Evolutionary conservation across 2,329 filamentous ascomycete species (phyloP).

Genomic region (Penicillium sp.): DNA sequence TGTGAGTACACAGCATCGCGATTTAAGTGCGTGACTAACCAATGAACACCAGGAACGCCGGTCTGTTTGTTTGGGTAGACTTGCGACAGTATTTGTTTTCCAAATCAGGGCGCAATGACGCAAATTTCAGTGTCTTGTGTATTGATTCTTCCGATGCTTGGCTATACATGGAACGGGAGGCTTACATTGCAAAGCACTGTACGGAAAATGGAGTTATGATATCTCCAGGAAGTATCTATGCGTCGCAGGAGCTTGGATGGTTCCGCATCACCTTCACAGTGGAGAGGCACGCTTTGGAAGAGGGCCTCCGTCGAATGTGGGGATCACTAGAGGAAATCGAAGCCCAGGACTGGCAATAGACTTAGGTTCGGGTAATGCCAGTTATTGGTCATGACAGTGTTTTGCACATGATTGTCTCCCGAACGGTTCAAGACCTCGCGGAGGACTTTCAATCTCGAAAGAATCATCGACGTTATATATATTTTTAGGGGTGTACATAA

Average conservation of each 20-base stretch:
- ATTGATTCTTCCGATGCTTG: not conserved
- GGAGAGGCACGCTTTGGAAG: slow-evolving; percentile 2
- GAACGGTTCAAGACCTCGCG: no score
- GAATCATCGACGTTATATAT: no score
- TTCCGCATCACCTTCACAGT: slow-evolving; percentile 15
- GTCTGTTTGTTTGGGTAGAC: slow-evolving; percentile 13
- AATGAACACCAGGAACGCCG: slow-evolving; percentile 9
- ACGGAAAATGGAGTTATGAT: slow-evolving; percentile 12
- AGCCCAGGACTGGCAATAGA: no score
- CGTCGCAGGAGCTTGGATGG: slow-evolving; percentile 10
- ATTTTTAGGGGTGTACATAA: no score
- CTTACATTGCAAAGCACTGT: slow-evolving; percentile 8
- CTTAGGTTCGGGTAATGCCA: no score
- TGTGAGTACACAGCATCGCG: not conserved
- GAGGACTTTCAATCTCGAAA: no score
- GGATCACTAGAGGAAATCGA: slow-evolving; percentile 1
- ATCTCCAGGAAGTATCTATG: slow-evolving; percentile 10
- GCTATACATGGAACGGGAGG: slow-evolving; percentile 2
- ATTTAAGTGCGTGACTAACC: not conserved
- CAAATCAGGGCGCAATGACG: not conserved
- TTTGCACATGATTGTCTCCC: no score
- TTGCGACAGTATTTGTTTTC: slow-evolving; percentile 7
- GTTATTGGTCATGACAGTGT: no score
- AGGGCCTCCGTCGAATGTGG: slow-evolving; percentile 9
- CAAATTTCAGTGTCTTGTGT: not conserved